These are phyloP conservation scores for Hypoxylon sp. DNA, from an alignment of 2,329 filamentous ascomycete species.

Conservation along the genomic window DNA sequence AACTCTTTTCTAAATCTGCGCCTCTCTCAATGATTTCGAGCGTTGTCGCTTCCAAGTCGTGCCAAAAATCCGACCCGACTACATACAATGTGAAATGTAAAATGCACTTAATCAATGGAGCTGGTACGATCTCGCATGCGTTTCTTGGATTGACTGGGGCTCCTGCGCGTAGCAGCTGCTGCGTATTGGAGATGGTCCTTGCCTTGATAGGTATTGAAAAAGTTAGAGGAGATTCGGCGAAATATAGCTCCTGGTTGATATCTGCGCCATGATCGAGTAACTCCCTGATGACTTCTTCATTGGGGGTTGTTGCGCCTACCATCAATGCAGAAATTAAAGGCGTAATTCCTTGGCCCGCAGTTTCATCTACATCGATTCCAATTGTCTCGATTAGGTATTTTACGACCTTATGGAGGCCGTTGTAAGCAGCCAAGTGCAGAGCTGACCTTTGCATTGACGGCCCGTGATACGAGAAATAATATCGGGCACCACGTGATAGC, in stretches of 20 bases:
- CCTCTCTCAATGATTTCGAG: constrained; percentile 14
- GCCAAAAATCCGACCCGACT: no score
- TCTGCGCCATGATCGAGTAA: constrained; percentile 26
- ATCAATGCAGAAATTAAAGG: constrained; percentile 17
- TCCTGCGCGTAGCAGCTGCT: constrained; percentile 16
- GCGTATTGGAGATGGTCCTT: constrained; percentile 6
- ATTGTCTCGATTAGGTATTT: constrained; percentile 17
- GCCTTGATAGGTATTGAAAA: neutral
- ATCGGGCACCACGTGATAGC: constrained; percentile 20
- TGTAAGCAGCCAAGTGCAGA: constrained; percentile 17
- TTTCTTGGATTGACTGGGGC: constrained; percentile 9
- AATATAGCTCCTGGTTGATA: neutral
- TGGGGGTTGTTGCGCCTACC: neutral
- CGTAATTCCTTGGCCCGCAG: neutral
- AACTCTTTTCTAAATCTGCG: constrained; percentile 8
- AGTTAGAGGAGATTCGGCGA: constrained; percentile 5
- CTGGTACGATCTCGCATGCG: neutral
- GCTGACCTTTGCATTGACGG: neutral
- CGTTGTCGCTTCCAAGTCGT: neutral
- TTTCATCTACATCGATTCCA: constrained; percentile 13
- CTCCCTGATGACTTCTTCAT: constrained; percentile 3
- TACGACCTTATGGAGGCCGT: constrained; percentile 3
- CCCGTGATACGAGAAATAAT: constrained; percentile 9
- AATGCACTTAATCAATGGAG: constrained; percentile 16
- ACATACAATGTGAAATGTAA: neutral